phyloP scores from a whole-genome alignment of 1,139 yeast genomes.

The Maudiozyma humilis region DNA sequence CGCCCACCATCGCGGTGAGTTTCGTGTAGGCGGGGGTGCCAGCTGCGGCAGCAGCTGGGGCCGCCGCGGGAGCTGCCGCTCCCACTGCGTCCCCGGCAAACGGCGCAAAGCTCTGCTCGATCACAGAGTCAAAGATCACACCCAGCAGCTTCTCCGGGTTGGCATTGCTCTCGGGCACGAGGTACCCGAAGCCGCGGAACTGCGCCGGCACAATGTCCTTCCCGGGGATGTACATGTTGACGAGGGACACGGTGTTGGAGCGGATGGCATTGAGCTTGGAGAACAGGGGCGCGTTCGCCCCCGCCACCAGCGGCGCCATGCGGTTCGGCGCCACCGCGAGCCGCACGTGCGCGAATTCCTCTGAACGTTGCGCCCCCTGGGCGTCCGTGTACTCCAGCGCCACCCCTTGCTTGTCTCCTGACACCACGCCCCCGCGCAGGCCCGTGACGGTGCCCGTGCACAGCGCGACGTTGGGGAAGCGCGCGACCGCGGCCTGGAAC shows the following conservation, averaged over 20 bases:
- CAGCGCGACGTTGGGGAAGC: conserved; percentile 38
- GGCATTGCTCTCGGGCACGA: conserved; percentile 54
- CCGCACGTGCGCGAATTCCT: conserved; percentile 50
- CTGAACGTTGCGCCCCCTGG: no score
- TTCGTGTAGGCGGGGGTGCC: no score
- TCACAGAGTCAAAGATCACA: conserved; percentile 82
- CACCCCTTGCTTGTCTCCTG: conserved; percentile 10
- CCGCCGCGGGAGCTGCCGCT: no score
- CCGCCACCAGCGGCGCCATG: conserved; percentile 26
- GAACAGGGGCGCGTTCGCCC: conserved; percentile 17
- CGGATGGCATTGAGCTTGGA: conserved; percentile 31
- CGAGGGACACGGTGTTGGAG: conserved; percentile 50
- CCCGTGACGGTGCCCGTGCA: conserved; percentile 23
- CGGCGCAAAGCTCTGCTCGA: conserved; percentile 44
- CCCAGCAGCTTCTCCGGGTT: conserved; percentile 68
- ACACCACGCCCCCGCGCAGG: conserved; percentile 7
- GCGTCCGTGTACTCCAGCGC: conserved; percentile 10
- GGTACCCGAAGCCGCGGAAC: conserved; percentile 72
- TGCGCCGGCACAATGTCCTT: conserved; percentile 31
- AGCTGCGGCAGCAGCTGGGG: no score
- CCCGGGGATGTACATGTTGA: conserved; percentile 50
- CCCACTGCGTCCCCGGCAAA: no score
- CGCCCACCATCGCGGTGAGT: conserved; percentile 87
- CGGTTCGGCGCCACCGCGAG: conserved; percentile 44
- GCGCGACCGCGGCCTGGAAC: conserved; percentile 34